phyloP scores from a whole-genome alignment of 2,329 filamentous ascomycete species.

The Alternaria viburni region DNA sequence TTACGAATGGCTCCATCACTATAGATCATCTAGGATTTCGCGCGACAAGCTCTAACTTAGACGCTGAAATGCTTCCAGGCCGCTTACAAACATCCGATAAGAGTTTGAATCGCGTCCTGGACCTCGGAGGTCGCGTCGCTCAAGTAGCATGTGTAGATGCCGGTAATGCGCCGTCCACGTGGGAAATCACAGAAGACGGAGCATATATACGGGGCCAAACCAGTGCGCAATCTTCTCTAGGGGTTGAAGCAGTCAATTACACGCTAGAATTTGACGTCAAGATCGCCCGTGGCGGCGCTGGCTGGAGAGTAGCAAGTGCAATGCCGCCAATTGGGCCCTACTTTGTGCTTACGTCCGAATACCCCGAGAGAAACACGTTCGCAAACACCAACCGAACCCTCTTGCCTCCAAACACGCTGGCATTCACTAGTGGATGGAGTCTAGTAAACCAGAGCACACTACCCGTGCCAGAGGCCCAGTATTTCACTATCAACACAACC shows the following conservation, averaged over 20 bases:
- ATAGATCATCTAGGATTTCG: constrained; percentile 44
- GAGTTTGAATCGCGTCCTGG: constrained; percentile 46
- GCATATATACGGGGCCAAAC: constrained; percentile 45
- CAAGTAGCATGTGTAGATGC: constrained; percentile 48
- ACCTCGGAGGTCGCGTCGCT: constrained; percentile 46
- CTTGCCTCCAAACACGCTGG: neutral
- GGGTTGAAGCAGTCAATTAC: neutral
- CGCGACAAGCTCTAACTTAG: constrained; percentile 19
- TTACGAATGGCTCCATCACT: constrained; percentile 43
- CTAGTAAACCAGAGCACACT: constrained; percentile 2
- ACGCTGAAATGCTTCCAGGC: neutral
- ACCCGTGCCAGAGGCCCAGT: neutral
- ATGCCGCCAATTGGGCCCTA: neutral
- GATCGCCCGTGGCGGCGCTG: neutral
- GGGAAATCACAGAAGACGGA: constrained; percentile 43
- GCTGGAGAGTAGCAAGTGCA: neutral
- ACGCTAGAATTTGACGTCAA: neutral
- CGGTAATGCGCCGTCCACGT: constrained; percentile 42
- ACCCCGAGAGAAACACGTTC: neutral
- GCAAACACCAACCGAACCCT: neutral
- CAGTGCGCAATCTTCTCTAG: constrained; percentile 16
- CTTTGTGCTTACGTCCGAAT: constrained; percentile 1
- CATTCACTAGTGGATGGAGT: neutral
- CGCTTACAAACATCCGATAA: constrained; percentile 12
- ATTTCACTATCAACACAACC: neutral